Evolutionary conservation across 306 rosid species (phyloP), one percentile per base, ranked within the genome.

Genomic region (Purshia tridentata): DNA sequence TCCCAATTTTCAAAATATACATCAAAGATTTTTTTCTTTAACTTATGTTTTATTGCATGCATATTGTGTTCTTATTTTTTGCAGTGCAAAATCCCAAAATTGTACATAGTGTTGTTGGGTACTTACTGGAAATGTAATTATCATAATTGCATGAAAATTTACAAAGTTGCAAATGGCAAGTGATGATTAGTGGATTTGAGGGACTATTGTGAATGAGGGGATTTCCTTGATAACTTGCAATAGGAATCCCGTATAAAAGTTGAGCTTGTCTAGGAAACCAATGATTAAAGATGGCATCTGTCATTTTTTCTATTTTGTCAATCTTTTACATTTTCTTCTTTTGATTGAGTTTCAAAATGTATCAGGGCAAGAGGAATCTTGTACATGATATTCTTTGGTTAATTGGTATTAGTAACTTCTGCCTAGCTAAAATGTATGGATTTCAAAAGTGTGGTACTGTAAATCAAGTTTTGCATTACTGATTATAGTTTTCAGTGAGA

Each of bases 61-160:
- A 13, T 19, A 12, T 42, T 9, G 1, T 13, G 13, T 39, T 22
- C 55, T 62, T 22, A 50, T 4, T 59, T 7, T 39, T 48, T 16
- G 14, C 20, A 76, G 15, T 48, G 35, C 15, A 59, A 50, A 52
- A 22, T 4, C 11, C 4, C 8, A 58, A 37, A 45, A 42, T n/a
- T n/a, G 16, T n/a, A 6, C 49, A 10, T 15, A 39, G 20, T 50
- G 39, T 19, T 76, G 59, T 20, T 40, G 8, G 39, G 16, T 47
- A 39, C 74, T 58, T 45, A 41, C 50, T 61, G 16, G 18, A 54
- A 49, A 51, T 47, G 52, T 56, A 46, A 45, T 57, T 55, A 29
- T 29, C 35, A 37, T 61, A 61, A 40, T 15, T 61, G 22, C 46
- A 14, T 37, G 46, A 6, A 60, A 60, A 14, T 1, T 37, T 15